phyloP scores from a whole-genome alignment of 208 protist genomes.

The Trypanosoma vivax region DNA sequence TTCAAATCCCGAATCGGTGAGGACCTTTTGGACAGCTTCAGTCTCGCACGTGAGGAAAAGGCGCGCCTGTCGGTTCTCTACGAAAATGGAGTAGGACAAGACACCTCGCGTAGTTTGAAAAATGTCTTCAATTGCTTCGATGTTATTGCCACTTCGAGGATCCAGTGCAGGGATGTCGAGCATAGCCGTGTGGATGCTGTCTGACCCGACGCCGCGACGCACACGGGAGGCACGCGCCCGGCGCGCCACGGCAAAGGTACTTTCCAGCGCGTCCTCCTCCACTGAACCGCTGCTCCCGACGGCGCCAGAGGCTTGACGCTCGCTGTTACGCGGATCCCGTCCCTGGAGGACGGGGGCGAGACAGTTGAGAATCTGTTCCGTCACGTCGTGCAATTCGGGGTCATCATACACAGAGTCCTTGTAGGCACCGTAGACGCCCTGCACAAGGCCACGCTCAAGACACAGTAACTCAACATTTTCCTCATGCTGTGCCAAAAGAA shows the following conservation, averaged over 20 bases:
- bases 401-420: conserved; percentile 71
- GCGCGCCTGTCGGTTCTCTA: conserved; percentile 44
- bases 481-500: conserved; percentile 75
- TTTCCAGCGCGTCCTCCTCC: conserved; percentile 5
- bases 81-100: conserved; percentile 73
- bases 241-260: not conserved
- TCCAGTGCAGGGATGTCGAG: conserved; percentile 74
- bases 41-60: conserved; percentile 52
- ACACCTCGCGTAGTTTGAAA: conserved; percentile 75
- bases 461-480: conserved; percentile 76
- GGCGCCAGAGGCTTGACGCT: not conserved
- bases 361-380: conserved; percentile 37
- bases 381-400: conserved; percentile 58
- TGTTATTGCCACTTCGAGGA: conserved; percentile 35
- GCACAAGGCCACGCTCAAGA: conserved; percentile 35
- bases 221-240: conserved; percentile 8
- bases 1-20: conserved; percentile 45
- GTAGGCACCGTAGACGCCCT: conserved; percentile 62
- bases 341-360: conserved; percentile 36
- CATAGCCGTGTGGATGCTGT: conserved; percentile 50
- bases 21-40: conserved; percentile 32
- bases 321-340: conserved; percentile 38
- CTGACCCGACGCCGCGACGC: conserved; percentile 22
- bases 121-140: conserved; percentile 75
- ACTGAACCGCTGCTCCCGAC: conserved; percentile 5